phyloP scores from a whole-genome alignment of 139 green algal species.

The Picochlorum sp. region DNA sequence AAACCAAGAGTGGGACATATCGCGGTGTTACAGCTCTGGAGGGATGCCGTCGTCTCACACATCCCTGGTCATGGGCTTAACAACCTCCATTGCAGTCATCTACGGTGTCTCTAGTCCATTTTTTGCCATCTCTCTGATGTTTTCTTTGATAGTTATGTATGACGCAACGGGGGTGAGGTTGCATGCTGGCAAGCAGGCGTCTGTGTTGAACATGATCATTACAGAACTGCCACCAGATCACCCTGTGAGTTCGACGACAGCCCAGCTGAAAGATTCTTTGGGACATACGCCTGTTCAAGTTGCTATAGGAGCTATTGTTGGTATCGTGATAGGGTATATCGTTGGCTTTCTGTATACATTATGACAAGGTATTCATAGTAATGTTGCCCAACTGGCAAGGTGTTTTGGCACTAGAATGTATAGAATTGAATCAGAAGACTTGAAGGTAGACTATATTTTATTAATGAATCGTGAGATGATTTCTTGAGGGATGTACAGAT shows the following conservation, averaged over 20 bases:
- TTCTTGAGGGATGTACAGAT: no score
- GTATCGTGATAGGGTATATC: constrained; percentile 27
- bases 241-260: constrained; percentile 33
- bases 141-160: constrained; percentile 77
- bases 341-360: constrained; percentile 23
- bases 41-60: constrained; percentile 76
- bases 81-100: constrained; percentile 52
- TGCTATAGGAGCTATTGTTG: constrained; percentile 27
- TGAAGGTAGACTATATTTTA: no score
- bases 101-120: constrained; percentile 40
- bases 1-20: constrained; percentile 41
- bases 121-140: constrained; percentile 63
- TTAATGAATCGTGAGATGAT: no score
- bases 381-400: no score
- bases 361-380: neutral
- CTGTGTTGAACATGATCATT: constrained; percentile 88
- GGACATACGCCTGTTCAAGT: constrained; percentile 72
- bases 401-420: no score
- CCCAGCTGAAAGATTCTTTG: constrained; percentile 57
- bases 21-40: constrained; percentile 34
- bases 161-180: constrained; percentile 88
- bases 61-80: constrained; percentile 54
- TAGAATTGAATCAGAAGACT: no score
- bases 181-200: constrained; percentile 91
- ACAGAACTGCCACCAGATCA: constrained; percentile 70